Conservation (phyloP, 208 protist genomes). For the Leishmania guyanensis region DNA sequence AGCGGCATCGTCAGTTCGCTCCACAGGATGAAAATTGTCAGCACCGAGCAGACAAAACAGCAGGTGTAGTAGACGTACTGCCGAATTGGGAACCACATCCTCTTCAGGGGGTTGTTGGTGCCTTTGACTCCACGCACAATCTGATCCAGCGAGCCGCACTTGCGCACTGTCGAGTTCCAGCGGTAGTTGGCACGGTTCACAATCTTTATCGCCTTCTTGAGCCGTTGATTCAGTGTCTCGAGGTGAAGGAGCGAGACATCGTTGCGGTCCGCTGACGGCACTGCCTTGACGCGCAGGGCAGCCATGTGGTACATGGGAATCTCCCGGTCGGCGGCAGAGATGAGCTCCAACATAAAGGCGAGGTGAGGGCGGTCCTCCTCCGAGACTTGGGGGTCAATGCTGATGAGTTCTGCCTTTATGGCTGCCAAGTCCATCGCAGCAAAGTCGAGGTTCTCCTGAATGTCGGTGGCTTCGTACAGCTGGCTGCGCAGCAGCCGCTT, state of each 20-base stretch:
- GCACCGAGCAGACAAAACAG: conserved; percentile 49
- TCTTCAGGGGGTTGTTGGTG: conserved; percentile 65
- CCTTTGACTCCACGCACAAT: conserved; percentile 55
- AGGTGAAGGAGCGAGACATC: conserved; percentile 85
- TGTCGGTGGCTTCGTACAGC: conserved; percentile 75
- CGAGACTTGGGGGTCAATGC: conserved; percentile 70
- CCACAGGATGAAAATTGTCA: conserved; percentile 86
- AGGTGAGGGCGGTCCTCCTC: conserved; percentile 82
- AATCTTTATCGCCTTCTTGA: conserved; percentile 85
- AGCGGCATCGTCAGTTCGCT: conserved; percentile 86
- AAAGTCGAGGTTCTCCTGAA: conserved; percentile 90
- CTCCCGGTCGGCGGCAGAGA: conserved; percentile 68
- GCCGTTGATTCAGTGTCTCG: conserved; percentile 70
- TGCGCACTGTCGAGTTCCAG: conserved; percentile 71
- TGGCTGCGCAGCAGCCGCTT: conserved; percentile 53
- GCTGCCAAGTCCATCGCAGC: conserved; percentile 80
- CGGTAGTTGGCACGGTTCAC: conserved; percentile 77
- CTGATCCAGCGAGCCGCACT: conserved; percentile 72
- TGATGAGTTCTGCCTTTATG: conserved; percentile 84
- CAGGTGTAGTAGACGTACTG: conserved; percentile 60
- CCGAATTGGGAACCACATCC: conserved; percentile 73
- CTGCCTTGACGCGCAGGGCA: conserved; percentile 50
- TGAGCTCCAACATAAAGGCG: conserved; percentile 79
- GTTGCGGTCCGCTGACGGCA: conserved; percentile 37
- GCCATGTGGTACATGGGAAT: conserved; percentile 84